phyloP scores from a whole-genome alignment of 805 yeast species.

The Candida broadrunensis region DNA sequence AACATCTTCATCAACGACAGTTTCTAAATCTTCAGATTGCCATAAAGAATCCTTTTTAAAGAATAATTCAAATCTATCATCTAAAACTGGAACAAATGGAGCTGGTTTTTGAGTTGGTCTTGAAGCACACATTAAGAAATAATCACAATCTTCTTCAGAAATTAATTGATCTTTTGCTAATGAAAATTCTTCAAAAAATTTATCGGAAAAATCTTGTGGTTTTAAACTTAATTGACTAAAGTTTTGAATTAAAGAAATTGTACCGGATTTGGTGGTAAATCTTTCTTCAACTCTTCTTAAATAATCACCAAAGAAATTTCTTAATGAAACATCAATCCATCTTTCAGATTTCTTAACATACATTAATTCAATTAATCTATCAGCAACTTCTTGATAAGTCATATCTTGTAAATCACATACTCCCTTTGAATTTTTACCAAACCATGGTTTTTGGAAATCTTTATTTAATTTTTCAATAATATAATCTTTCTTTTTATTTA shows the following conservation, averaged over 20 bases:
- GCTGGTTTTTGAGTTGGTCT: constrained; percentile 93
- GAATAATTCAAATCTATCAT: constrained; percentile 90
- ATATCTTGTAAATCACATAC: constrained; percentile 90
- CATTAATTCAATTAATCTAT: constrained; percentile 84
- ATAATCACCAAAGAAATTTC: constrained; percentile 83
- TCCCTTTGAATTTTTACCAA: constrained; percentile 74
- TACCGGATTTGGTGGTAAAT: constrained; percentile 57
- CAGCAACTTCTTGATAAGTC: constrained; percentile 91
- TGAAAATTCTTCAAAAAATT: constrained; percentile 67
- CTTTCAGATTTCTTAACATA: constrained; percentile 72
- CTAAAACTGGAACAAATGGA: constrained; percentile 94
- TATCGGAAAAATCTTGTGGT: constrained; percentile 61
- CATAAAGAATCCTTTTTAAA: constrained; percentile 98
- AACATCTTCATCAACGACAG: constrained; percentile 94
- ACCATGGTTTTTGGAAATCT: constrained; percentile 98
- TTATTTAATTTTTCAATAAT: constrained; percentile 83
- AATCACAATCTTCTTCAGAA: constrained; percentile 94
- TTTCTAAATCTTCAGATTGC: constrained; percentile 97
- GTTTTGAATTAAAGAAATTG: constrained; percentile 69
- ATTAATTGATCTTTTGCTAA: constrained; percentile 76
- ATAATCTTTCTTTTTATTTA: constrained; percentile 79
- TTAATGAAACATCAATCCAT: constrained; percentile 86
- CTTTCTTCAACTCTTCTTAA: constrained; percentile 97
- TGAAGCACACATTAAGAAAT: constrained; percentile 78
- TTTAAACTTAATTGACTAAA: constrained; percentile 57